A percentile compares a stretch with the other conserved stretches of the same genome.
Evolutionary conservation across 495 filamentous ascomycete species (phyloP).

Genomic region (Tricharina praecox): DNA sequence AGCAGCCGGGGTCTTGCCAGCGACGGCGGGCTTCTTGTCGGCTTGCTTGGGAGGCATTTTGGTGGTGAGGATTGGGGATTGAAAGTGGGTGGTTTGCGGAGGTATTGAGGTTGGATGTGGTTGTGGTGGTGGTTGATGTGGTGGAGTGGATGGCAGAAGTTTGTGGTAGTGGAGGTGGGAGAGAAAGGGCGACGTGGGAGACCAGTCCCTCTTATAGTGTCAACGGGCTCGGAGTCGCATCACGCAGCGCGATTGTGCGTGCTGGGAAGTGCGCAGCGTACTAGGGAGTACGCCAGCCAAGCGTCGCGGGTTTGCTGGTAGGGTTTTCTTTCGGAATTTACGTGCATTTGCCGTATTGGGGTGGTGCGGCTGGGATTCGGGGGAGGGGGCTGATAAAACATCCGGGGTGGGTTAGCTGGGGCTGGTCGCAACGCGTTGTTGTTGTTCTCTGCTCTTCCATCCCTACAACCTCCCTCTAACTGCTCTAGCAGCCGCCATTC

Average conservation of each 20-base stretch:
- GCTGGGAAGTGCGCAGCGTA: not conserved
- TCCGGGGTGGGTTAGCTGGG: too few relatives aligned
- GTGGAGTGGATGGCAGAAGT: slow-evolving; percentile 20
- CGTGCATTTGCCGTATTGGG: too few relatives aligned
- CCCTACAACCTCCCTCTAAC: not conserved
- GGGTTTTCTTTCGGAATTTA: too few relatives aligned
- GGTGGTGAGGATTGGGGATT: slow-evolving; percentile 17
- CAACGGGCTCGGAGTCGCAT: not conserved
- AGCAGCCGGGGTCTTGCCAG: slow-evolving; percentile 87
- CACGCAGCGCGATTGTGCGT: slow-evolving; percentile 1
- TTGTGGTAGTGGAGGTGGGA: slow-evolving; percentile 30
- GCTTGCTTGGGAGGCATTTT: slow-evolving; percentile 92
- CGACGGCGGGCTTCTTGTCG: slow-evolving; percentile 93
- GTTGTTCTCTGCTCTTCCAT: not conserved
- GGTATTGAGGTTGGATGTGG: slow-evolving; percentile 5
- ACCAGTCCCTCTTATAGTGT: slow-evolving; percentile 29
- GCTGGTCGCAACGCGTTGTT: slow-evolving; percentile 1
- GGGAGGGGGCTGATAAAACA: too few relatives aligned
- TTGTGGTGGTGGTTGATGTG: not conserved
- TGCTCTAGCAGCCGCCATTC: too few relatives aligned
- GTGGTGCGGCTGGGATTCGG: too few relatives aligned
- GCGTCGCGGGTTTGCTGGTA: not conserved
- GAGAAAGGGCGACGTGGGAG: slow-evolving; percentile 29
- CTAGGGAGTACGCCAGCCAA: not conserved
- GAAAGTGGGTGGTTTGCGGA: slow-evolving; percentile 13